A percentile compares a stretch with the other conserved stretches of the same genome.
Conservation (phyloP, 2,329 filamentous ascomycete genomes). For the Colletotrichum tofieldiae region DNA sequence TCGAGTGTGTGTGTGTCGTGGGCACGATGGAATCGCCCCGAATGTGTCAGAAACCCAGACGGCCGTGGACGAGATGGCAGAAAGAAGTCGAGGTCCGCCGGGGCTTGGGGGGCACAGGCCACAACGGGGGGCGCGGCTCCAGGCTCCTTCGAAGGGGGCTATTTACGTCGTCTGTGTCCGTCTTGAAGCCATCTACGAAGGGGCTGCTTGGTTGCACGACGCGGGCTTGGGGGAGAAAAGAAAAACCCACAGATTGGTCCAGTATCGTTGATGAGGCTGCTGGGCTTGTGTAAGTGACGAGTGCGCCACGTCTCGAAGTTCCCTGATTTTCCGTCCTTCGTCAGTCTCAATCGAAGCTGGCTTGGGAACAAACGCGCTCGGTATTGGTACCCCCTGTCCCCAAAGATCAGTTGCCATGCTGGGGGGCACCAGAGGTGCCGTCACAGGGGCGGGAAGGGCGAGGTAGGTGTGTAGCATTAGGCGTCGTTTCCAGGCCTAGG, state of each 20-base stretch:
- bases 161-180: conserved; percentile 14
- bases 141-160: neutral
- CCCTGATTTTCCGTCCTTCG: neutral
- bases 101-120: conserved; percentile 1
- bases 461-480: conserved; percentile 3
- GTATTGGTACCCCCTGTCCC: conserved; percentile 27
- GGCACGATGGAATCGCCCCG: conserved; percentile 21
- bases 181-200: conserved; percentile 9
- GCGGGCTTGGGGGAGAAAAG: neutral
- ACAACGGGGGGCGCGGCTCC: conserved; percentile 11
- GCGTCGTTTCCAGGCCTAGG: conserved; percentile 6
- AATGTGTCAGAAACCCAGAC: conserved; percentile 15
- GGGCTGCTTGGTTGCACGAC: conserved; percentile 17
- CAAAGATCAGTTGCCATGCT: conserved; percentile 15
- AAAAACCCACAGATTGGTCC: neutral
- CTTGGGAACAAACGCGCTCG: conserved; percentile 6
- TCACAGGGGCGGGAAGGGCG: conserved; percentile 7
- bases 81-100: neutral
- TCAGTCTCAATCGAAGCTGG: neutral
- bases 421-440: conserved; percentile 9
- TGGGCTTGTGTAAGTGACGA: conserved; percentile 19
- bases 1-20: conserved; percentile 7
- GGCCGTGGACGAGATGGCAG: conserved; percentile 25
- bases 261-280: conserved; percentile 22
- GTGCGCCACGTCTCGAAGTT: conserved; percentile 13